Base-by-base conservation (phyloP, 352 stramenopile species). In the Pythium monospermum region DNA sequence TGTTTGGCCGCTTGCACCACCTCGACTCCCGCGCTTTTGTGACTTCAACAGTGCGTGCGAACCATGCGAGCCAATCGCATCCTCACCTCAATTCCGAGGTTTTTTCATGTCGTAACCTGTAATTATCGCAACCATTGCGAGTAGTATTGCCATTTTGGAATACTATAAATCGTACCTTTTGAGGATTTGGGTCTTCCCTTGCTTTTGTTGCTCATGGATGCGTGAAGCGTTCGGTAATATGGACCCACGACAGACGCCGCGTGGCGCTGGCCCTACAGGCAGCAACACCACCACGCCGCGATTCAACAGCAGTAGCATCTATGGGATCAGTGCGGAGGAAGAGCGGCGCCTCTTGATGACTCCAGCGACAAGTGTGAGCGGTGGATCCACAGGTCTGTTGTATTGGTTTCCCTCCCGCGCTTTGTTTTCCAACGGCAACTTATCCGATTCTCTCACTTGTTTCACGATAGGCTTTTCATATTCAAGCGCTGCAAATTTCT, bases 171-270 rank as follows among this genome's bases (percentile, higher is more conserved):
- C n/a, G n/a, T 35, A 35, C 30, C 30, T 35, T 35, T 15, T 19
- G n/a, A n/a, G n/a, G n/a, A n/a, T n/a, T n/a, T n/a, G n/a, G n/a
- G n/a, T n/a, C n/a, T n/a, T n/a, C n/a, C n/a, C n/a, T n/a, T 18
- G 18, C 36, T 10, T 27, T 16, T 42, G 36, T 18, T 13, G 16
- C n/a, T 25, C 3, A 25, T 49, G 26, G 25, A 37, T 37, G 15
- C 27, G 42, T 26, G 19, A 51, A 41, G 15, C 12, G 35, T 33
- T 38, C 4, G 21, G 28, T 16, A 49, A 12, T 6, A 65, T 65
- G 57, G 38, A 65, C 22, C 49, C 49, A 16, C 50, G 47, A 27
- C 43, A 59, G 57, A 65, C 50, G 50, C 57, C 56, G 30, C 56
- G 56, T 6, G 28, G 39, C 6, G 19, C 33, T 22, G 33, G 56